phyloP scores from a whole-genome alignment of 139 green algal genomes.

The Edaphochlamys debaryana region DNA sequence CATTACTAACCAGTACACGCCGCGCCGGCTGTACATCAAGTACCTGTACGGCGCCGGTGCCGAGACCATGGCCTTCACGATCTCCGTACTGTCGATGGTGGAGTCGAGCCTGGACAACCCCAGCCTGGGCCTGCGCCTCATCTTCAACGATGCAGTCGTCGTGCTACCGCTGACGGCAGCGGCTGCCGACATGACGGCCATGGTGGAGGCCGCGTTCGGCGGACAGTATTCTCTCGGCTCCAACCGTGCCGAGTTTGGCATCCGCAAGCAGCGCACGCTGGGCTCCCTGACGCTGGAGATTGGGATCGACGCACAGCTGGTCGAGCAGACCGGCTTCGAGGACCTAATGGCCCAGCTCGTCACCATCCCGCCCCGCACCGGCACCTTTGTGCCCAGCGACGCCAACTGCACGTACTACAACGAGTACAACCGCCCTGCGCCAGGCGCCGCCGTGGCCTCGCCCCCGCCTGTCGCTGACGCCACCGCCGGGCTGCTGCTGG shows the following conservation, averaged over 20 bases:
- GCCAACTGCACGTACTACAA: too few species aligned
- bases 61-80: background rate
- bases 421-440: too few species aligned
- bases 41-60: slow-evolving; percentile 31
- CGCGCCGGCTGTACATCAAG: background rate
- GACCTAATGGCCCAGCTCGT: too few species aligned
- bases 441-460: too few species aligned
- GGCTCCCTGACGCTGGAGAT: background rate
- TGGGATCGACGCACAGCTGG: background rate
- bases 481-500: background rate
- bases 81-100: background rate
- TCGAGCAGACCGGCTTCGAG: too few species aligned
- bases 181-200: background rate
- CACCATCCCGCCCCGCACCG: too few species aligned
- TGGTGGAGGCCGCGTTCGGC: slow-evolving; percentile 13
- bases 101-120: slow-evolving; percentile 1
- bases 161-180: background rate
- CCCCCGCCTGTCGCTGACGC: too few species aligned
- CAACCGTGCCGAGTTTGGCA: slow-evolving; percentile 15
- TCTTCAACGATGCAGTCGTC: background rate
- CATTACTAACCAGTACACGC: background rate
- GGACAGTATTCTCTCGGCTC: background rate
- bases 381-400: too few species aligned
- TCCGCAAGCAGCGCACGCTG: background rate
- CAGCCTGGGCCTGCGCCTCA: background rate